Evolutionary conservation across 768 basidiomycete species (phyloP), one percentile per base, ranked within the genome.

Genomic region (Cystoderma amianthinum): DNA sequence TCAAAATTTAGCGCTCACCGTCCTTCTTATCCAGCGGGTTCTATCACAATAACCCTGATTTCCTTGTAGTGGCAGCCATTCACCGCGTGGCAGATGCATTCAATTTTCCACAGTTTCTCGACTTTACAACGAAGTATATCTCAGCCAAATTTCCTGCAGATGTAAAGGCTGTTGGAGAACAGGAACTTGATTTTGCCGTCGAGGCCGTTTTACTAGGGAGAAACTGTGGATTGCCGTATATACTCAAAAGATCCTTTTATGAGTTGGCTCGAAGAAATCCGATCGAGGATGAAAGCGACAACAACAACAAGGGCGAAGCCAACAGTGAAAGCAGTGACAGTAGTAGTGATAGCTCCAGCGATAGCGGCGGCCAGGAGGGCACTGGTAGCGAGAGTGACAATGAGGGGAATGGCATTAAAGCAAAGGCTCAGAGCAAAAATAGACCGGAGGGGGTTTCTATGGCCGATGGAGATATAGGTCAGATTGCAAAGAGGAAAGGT

Each of bases 241-340:
- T 39, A 9, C 21, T 39, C 3, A 39, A 39, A 23, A 17, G 38
- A 9, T 12, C 38, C 21, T 39, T 39, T 17, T 39, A 39, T 7
- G 38, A 39, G 18, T 23, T 39, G 13, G 17, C 21, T 12, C 18
- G 38, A 3, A 3, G 19, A 12, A 12, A 19, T 10, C 10, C 2
- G 12, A n/a, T 23, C 12, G 35, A 36, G 16, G 28, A 30, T 30
- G 28, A 30, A 30, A 30, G 28, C n/a, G 28, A 30, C 28, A 9
- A 30, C 28, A n/a, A 30, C 10, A 30, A n/a, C 28, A n/a, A 30
- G 10, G 28, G n/a, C 28, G 28, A 30, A 30, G 28, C 10, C 28
- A 30, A n/a, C 28, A n/a, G n/a, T 30, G 28, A 30, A 30, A n/a
- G n/a, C 28, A 30, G 28, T n/a, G 28, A 30, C 28, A n/a, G n/a